Evolutionary conservation across 495 filamentous ascomycete genomes (phyloP).

Genomic region (Schizothecium vesticola): DNA sequence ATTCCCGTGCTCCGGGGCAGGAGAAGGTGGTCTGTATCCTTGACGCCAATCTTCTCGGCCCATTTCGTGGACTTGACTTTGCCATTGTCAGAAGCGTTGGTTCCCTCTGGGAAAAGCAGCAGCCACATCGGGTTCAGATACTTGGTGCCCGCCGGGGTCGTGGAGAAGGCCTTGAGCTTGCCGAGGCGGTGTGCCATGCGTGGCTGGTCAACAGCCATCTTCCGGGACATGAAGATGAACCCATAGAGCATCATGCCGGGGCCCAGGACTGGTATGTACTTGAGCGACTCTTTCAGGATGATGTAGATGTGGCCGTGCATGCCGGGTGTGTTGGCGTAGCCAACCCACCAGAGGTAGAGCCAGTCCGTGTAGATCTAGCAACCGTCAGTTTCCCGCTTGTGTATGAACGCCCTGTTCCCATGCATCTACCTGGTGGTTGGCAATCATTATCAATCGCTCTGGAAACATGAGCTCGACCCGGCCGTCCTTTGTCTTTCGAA

Average conservation of each 20-base stretch:
- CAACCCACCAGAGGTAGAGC: slow-evolving; percentile 85
- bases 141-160: slow-evolving; percentile 46
- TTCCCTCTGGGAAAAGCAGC: slow-evolving; percentile 78
- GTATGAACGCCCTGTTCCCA: slow-evolving; percentile 6
- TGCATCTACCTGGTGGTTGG: slow-evolving; percentile 67
- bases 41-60: slow-evolving; percentile 62
- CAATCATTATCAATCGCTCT: slow-evolving; percentile 70
- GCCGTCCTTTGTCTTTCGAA: slow-evolving; percentile 59
- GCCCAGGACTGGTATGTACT: slow-evolving; percentile 68
- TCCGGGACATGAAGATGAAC: slow-evolving; percentile 80
- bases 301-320: slow-evolving; percentile 84
- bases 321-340: slow-evolving; percentile 59
- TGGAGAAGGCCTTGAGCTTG: slow-evolving; percentile 56
- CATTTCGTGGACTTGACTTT: slow-evolving; percentile 58
- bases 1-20: slow-evolving; percentile 72
- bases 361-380: slow-evolving; percentile 73
- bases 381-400: not conserved
- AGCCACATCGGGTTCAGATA: slow-evolving; percentile 78
- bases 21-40: slow-evolving; percentile 62
- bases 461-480: slow-evolving; percentile 68
- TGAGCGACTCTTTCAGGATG: slow-evolving; percentile 77
- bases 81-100: slow-evolving; percentile 65
- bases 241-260: slow-evolving; percentile 76
- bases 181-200: slow-evolving; percentile 62
- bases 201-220: slow-evolving; percentile 72